Percentiles rank a stretch among this genome's conserved stretches.
Conservation (phyloP, 139 green algal species). For the Ettlia oleoabundans region DNA sequence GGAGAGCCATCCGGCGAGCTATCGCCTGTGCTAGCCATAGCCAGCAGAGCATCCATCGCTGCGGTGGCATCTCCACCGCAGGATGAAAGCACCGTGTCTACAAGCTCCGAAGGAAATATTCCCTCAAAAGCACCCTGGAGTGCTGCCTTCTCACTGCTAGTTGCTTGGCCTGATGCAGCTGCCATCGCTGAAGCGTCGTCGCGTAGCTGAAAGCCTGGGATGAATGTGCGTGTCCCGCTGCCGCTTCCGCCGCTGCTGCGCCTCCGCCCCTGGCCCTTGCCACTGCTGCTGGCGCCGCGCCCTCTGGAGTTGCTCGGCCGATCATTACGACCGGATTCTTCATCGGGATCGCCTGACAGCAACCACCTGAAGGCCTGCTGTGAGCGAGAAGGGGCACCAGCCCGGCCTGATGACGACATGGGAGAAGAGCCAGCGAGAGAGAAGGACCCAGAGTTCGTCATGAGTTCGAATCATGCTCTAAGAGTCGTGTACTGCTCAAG, state of each 20-base stretch:
- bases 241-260: not conserved
- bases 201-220: slow-evolving; percentile 29
- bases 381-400: not conserved
- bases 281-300: not conserved
- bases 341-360: not conserved
- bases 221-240: not conserved
- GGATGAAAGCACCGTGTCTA: slow-evolving; percentile 1
- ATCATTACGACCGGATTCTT: not conserved
- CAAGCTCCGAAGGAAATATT: not conserved
- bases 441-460: too few relatives aligned
- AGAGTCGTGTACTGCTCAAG: too few relatives aligned
- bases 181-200: not conserved
- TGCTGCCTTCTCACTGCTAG: not conserved
- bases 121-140: slow-evolving; percentile 13
- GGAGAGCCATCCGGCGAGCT: not conserved
- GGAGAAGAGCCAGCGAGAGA: too few relatives aligned
- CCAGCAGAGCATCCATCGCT: slow-evolving; percentile 14
- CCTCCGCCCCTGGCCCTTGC: not conserved
- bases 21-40: not conserved
- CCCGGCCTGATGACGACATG: not conserved
- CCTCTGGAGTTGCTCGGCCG: not conserved
- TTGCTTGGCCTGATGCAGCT: not conserved
- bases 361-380: slow-evolving; percentile 25
- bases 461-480: too few relatives aligned
- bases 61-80: slow-evolving; percentile 3